A percentile compares a stretch with the other conserved stretches of the same genome.
phyloP scores from a whole-genome alignment of 768 basidiomycete genomes.

The Chalciporus piperatus region DNA sequence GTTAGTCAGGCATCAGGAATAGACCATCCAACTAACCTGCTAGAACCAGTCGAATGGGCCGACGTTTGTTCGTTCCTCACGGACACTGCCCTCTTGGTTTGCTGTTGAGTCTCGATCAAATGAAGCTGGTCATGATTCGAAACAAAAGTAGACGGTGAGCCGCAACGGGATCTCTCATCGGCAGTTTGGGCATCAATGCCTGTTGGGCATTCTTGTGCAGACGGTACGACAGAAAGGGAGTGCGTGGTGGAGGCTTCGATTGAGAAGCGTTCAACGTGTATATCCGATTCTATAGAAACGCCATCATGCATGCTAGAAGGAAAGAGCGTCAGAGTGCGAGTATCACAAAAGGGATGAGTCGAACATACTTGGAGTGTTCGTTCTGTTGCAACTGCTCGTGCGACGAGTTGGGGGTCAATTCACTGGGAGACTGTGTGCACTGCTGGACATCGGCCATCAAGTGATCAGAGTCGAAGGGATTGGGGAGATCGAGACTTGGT shows the following conservation, averaged over 20 bases:
- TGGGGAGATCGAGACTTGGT: background rate
- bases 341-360: no score
- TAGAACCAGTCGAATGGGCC: background rate
- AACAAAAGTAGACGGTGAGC: background rate
- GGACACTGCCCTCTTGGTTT: background rate
- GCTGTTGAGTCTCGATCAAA: background rate
- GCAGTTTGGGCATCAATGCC: no score
- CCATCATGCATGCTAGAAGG: background rate
- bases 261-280: background rate
- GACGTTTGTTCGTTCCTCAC: background rate
- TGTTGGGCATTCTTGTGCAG: no score
- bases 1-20: no score
- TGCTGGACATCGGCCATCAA: background rate
- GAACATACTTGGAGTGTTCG: background rate
- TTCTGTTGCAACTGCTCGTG: background rate
- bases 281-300: background rate
- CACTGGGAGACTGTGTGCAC: background rate
- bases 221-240: background rate
- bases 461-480: background rate
- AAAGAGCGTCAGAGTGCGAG: no score
- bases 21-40: background rate
- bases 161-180: background rate
- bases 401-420: background rate
- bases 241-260: background rate
- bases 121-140: background rate